Base-by-base conservation (phyloP, 2,329 filamentous ascomycete species). In the Colletotrichum acutatum region DNA sequence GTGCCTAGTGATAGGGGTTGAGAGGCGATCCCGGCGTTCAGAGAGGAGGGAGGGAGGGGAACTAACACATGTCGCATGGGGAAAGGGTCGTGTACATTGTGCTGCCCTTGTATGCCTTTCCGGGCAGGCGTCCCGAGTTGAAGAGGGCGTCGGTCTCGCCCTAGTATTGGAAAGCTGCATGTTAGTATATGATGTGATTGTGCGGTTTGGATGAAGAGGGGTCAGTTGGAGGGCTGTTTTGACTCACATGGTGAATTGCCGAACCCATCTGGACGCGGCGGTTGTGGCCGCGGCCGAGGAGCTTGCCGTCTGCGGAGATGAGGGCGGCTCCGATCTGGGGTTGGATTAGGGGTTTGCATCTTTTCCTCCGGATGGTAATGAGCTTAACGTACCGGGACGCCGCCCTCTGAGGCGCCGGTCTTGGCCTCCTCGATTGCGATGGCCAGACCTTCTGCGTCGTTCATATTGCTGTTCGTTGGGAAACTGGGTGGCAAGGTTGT, bases 31-130 rank as follows among this genome's bases (percentile, higher is more conserved):
- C 26, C 22, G 9, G n/a, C 22, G 24, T 14, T 14, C 24, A 28
- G 11, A 34, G 56, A 34, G 37, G 22, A 14, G 2, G 24, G 11
- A 12, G 34, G 57, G 8, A 42, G 5, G 28, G 22, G 14, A 3
- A 37, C 71, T 74, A 37, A 74, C 92, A 95, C 93, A 95, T 95
- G 79, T 94, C 92, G 80, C 93, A 95, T 0, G 93, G 93, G 3
- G 92, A 94, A 7, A 95, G 85, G 0, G 93, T 95, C 3, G 93
- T 95, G 83, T 94, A 95, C 92, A 95, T 95, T n/a, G 93, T 95
- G 46, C 91, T 89, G 53, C 72, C 76, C 76, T 87, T 87, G 81
- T 95, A 95, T 6, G 88, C 88, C 1, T 89, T 89, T 19, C 92
- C 92, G 37, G 92, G 90, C 26, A 94, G 87, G 52, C 93, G 90